Evolutionary conservation across 1,139 yeast genomes (phyloP), one percentile per base, ranked within the genome.

Genomic region (Pichia sp.): DNA sequence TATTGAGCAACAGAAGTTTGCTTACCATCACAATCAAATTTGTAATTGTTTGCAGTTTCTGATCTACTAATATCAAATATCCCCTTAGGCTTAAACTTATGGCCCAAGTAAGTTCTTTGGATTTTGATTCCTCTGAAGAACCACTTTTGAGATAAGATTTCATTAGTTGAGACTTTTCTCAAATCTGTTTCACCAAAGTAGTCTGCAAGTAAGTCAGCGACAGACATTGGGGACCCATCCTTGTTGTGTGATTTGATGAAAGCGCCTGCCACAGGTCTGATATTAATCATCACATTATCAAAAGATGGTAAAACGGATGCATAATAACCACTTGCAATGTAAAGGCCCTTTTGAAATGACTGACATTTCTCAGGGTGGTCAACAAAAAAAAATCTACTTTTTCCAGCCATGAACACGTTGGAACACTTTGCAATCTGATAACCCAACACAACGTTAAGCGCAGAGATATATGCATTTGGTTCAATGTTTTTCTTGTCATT

Each of bases 361-460:
- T 61, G 63, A 36, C 63, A 61, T 31, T 57, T 56, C 23, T 58
- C 60, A 3, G 65, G 64, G 10, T 57, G 53, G 34, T 61, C 63
- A 43, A 67, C 67, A 50, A 71, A 69, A 51, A 68, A 67, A 38
- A 62, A 60, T 30, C 61, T 65, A 50, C 64, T 67, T 38, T 67
- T 69, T 34, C 63, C 66, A 8, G 70, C 64, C 47, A 64, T 51
- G 26, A 64, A 63, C 34, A 61, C 57, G 54, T 66, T 62, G 19
- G 57, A 51, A 44, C 55, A 34, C 41, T 60, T 60, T 0, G 64
- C 47, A 49, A 63, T 62, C 47, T 61, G 57, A 36, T 60, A 63
- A 34, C 65, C 64, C 26, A 62, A 48, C 1, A 58, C 56, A 38
- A 57, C 59, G 47, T 61, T 61, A 5, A 63, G 50, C 1, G 64